Percentiles rank a stretch among this genome's conserved stretches.
phyloP scores from a whole-genome alignment of 371 early-diverging fungal genomes.

The Batkoa obscura region DNA sequence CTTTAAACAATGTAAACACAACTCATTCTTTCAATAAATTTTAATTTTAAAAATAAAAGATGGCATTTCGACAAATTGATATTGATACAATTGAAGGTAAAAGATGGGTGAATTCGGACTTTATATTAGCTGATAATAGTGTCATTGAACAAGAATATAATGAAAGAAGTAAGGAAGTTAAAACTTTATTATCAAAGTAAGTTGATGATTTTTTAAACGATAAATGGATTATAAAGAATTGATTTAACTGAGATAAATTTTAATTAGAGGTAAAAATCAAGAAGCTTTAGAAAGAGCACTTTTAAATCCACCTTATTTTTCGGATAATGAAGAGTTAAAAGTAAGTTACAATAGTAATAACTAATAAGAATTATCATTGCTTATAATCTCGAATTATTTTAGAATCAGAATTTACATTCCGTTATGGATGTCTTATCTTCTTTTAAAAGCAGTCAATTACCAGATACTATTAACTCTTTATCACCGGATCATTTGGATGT shows the following conservation, averaged over 20 bases:
- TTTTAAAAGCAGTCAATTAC: slow-evolving; percentile 44
- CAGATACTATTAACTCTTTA: slow-evolving; percentile 34
- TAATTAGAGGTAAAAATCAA: slow-evolving; percentile 36
- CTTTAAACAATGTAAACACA: too few relatives aligned
- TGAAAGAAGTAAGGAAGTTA: not conserved
- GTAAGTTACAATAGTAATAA: slow-evolving; percentile 14
- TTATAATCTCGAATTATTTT: too few relatives aligned
- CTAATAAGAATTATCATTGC: not conserved
- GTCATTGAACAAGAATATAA: not conserved
- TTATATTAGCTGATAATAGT: slow-evolving; percentile 7
- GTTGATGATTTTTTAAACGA: too few relatives aligned
- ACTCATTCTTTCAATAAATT: not conserved
- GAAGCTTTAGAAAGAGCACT: slow-evolving; percentile 50
- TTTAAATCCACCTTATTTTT: slow-evolving; percentile 68
- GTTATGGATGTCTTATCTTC: slow-evolving; percentile 62
- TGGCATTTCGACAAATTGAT: slow-evolving; percentile 3
- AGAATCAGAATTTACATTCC: slow-evolving; percentile 15
- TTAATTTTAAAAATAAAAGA: not conserved
- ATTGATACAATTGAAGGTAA: slow-evolving; percentile 7
- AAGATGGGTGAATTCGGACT: slow-evolving; percentile 11
- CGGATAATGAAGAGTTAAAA: slow-evolving; percentile 42
- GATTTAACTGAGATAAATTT: too few relatives aligned
- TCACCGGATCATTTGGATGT: slow-evolving; percentile 42
- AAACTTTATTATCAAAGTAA: not conserved
- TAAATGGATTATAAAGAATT: too few relatives aligned